These are phyloP conservation scores for Paramecium caudatum DNA, from an alignment of 73 alveolate genomes.

Conservation along the genomic window DNA sequence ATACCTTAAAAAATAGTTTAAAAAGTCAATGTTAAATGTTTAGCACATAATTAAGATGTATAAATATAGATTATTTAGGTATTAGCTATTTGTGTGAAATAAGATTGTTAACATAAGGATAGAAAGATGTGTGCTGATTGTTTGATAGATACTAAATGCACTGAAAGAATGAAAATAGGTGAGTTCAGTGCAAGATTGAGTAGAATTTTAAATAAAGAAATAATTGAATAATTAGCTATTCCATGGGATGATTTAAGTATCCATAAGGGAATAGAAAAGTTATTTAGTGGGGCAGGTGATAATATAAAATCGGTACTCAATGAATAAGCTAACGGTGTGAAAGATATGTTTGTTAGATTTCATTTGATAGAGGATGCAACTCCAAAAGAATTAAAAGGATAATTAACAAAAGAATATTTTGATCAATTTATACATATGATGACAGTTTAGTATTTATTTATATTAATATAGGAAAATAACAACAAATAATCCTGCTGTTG, in stretches of 20 bases:
- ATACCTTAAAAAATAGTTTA: neutral
- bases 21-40: neutral
- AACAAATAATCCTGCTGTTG: slow-evolving; percentile 46
- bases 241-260: slow-evolving; percentile 65
- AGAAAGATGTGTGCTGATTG: slow-evolving; percentile 72
- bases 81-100: slow-evolving; percentile 51
- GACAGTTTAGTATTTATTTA: slow-evolving; percentile 26
- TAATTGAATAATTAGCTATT: neutral
- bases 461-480: slow-evolving; percentile 15
- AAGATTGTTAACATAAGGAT: slow-evolving; percentile 36
- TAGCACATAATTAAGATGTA: slow-evolving; percentile 20
- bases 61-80: neutral
- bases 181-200: slow-evolving; percentile 45
- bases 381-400: slow-evolving; percentile 58
- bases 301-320: neutral
- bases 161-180: slow-evolving; percentile 56
- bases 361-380: slow-evolving; percentile 64
- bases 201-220: slow-evolving; percentile 12
- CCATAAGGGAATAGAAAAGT: slow-evolving; percentile 2
- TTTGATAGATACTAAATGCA: slow-evolving; percentile 62
- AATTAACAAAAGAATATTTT: slow-evolving; percentile 57
- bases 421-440: slow-evolving; percentile 59
- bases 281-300: slow-evolving; percentile 13
- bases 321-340: neutral
- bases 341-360: slow-evolving; percentile 58